Evolutionary conservation across 2,329 filamentous ascomycete species (phyloP).

Genomic region (Hyphodiscus sp.): DNA sequence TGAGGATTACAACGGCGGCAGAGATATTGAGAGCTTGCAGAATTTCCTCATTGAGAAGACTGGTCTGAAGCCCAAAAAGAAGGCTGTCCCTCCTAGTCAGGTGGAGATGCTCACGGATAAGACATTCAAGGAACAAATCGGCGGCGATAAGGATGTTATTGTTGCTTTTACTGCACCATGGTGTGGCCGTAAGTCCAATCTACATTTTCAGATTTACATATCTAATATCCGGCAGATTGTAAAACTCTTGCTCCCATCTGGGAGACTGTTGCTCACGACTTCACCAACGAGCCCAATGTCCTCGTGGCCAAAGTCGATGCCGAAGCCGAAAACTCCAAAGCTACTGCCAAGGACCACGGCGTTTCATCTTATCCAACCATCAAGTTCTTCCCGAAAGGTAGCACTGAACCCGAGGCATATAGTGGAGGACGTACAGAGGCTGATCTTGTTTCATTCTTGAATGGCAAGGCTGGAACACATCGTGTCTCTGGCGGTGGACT

Average conservation of each 20-base stretch:
- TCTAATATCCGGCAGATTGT: conserved; percentile 63
- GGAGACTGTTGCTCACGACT: conserved; percentile 81
- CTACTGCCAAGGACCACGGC: conserved; percentile 66
- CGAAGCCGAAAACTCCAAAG: conserved; percentile 80
- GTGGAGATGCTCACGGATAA: conserved; percentile 76
- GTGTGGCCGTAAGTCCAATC: conserved; percentile 72
- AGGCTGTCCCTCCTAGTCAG: conserved; percentile 64
- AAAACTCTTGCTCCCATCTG: conserved; percentile 86
- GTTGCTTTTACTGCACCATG: conserved; percentile 97
- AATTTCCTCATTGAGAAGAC: conserved; percentile 84
- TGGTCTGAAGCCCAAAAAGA: conserved; percentile 69
- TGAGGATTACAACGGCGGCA: conserved; percentile 75
- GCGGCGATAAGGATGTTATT: conserved; percentile 79
- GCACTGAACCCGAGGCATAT: conserved; percentile 66
- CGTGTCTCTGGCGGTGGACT: conserved; percentile 76
- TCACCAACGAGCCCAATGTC: conserved; percentile 68
- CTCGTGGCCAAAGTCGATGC: conserved; percentile 93
- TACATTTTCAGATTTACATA: not conserved
- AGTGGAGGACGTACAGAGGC: conserved; percentile 68
- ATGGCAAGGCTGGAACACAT: conserved; percentile 83
- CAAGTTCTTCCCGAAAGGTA: conserved; percentile 91
- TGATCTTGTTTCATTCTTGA: conserved; percentile 74
- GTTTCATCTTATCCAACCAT: conserved; percentile 91
- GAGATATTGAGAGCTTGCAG: conserved; percentile 79
- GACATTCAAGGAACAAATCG: conserved; percentile 71